Evolutionary conservation across 1,284 basidiomycete species (phyloP).

Genomic region (Papiliotrema laurentii): DNA sequence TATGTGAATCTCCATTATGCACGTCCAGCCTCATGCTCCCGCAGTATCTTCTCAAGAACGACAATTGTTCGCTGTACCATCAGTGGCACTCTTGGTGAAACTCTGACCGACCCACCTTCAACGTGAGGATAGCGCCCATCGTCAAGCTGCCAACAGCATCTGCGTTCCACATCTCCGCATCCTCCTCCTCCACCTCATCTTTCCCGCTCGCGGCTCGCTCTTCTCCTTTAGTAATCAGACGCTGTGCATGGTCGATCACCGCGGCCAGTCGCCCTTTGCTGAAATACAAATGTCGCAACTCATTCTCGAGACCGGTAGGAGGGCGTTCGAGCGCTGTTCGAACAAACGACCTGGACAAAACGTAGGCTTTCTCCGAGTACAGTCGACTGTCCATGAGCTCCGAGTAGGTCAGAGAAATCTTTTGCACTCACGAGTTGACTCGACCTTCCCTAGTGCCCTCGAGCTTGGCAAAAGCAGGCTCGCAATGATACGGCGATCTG

Average conservation of each 20-base stretch:
- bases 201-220: constrained; percentile 34
- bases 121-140: constrained; percentile 71
- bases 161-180: constrained; percentile 47
- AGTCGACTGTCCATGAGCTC: constrained; percentile 31
- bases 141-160: constrained; percentile 70
- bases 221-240: constrained; percentile 58
- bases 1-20: not conserved
- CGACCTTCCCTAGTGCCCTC: constrained; percentile 82
- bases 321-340: constrained; percentile 76
- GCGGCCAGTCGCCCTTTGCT: constrained; percentile 61
- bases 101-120: constrained; percentile 44
- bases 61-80: constrained; percentile 22
- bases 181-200: constrained; percentile 44
- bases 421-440: constrained; percentile 56
- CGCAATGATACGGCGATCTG: constrained; percentile 89
- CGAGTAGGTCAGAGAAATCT: constrained; percentile 51
- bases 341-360: constrained; percentile 82
- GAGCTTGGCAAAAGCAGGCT: constrained; percentile 82
- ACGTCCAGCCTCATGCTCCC: not conserved
- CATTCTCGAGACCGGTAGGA: constrained; percentile 63
- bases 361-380: constrained; percentile 75
- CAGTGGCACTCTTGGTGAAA: not conserved
- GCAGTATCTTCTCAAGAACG: constrained; percentile 22
- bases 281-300: constrained; percentile 72
- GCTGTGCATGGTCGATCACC: constrained; percentile 61